Percentiles rank a stretch among this genome's conserved stretches.
Conservation (phyloP, 805 yeast species). For the Sporopachydermia quercuum region DNA sequence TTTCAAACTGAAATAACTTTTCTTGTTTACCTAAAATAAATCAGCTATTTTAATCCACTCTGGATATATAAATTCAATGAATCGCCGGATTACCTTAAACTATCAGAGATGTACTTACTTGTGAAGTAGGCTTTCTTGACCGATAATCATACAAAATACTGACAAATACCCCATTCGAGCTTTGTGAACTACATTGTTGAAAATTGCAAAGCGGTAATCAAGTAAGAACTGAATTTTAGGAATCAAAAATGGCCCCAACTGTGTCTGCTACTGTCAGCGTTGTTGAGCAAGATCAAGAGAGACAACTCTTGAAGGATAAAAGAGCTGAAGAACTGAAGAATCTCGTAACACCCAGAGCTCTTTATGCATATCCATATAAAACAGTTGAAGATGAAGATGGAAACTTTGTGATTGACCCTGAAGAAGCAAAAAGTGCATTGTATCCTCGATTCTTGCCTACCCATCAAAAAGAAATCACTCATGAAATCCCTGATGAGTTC, state of each 20-base stretch:
- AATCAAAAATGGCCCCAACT: neutral
- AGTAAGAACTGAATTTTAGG: neutral
- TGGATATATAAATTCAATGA: no score
- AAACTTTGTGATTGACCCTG: neutral
- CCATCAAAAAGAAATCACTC: neutral
- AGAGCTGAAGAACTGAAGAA: neutral
- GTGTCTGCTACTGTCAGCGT: neutral
- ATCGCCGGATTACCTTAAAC: no score
- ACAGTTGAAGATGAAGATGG: conserved; percentile 1
- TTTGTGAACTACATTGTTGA: no score
- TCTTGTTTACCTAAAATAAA: no score
- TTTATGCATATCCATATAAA: neutral
- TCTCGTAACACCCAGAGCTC: neutral
- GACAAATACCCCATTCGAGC: no score
- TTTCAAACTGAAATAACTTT: no score
- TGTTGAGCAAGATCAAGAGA: neutral
- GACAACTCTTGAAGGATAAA: neutral
- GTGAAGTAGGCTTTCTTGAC: no score
- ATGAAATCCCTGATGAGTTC: conserved; percentile 2
- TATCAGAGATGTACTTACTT: no score
- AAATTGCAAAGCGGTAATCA: neutral
- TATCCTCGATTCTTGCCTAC: conserved; percentile 1
- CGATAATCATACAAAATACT: no score
- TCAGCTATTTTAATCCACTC: no score
- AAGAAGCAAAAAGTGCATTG: neutral